These are phyloP conservation scores for Anisodus tanguticus DNA, from an alignment of 257 asterid species.

Conservation along the genomic window DNA sequence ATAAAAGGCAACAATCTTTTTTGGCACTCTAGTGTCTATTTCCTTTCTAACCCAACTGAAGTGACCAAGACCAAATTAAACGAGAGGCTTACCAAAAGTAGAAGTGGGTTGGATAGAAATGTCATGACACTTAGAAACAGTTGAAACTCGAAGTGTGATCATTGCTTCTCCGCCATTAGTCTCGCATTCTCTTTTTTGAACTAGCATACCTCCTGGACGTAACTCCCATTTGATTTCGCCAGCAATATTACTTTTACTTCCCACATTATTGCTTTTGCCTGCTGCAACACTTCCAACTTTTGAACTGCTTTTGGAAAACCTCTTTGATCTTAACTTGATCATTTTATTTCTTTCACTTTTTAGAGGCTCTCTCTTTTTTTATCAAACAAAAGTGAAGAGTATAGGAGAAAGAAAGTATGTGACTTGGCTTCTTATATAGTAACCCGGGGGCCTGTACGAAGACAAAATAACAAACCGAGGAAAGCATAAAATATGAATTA, in stretches of 20 bases:
- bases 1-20: no score
- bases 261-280: background rate
- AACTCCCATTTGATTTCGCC: slow-evolving; percentile 77
- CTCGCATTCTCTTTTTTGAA: slow-evolving; percentile 63
- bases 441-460: slow-evolving; percentile 37
- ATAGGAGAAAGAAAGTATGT: slow-evolving; percentile 27
- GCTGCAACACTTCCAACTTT: slow-evolving; percentile 34
- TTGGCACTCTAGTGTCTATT: no score
- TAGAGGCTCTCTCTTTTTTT: background rate
- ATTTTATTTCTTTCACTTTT: slow-evolving; percentile 30
- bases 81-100: slow-evolving; percentile 61
- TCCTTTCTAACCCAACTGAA: background rate
- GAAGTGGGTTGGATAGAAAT: slow-evolving; percentile 64
- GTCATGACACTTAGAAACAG: slow-evolving; percentile 58
- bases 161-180: slow-evolving; percentile 37
- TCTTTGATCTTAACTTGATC: slow-evolving; percentile 69
- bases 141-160: slow-evolving; percentile 64
- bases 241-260: no score
- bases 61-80: background rate
- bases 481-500: slow-evolving; percentile 25
- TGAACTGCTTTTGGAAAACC: slow-evolving; percentile 57
- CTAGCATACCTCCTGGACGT: slow-evolving; percentile 91
- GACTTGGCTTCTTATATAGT: slow-evolving; percentile 46
- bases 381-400: background rate
- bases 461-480: slow-evolving; percentile 36